Base-by-base conservation (phyloP, 805 yeast genomes). In the Priceomyces carsonii region DNA sequence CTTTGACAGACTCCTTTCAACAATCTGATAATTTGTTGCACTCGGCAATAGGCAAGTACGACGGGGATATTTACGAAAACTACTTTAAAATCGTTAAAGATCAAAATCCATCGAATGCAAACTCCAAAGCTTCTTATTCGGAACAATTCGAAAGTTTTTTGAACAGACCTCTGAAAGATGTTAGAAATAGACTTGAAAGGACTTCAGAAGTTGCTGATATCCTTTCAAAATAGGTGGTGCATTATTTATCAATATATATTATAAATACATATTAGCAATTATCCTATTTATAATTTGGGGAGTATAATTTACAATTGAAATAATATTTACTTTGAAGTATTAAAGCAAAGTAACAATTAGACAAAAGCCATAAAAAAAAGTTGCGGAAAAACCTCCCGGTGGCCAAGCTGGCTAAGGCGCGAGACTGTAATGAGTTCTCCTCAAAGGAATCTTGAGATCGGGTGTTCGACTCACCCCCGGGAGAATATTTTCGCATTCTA, bases 21-120 rank as follows among this genome's bases (percentile, higher is more conserved):
- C 73, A 84, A 44, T 79, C 87, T 26, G 96, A 89, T 63, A 82
- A 74, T 56, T 76, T 84, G 66, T 73, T 89, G 53, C 85, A 88
- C 58, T 80, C 96, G 0, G 81, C 93, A 4, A 74, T 89, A 39
- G 97, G 96, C 30, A 73, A 70, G 38, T 82, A 74, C 61, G 80
- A 85, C 49, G 96, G 96, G 39, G 82, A 89, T 57, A 80, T 86
- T 38, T 89, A 88, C 65, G 80, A 80, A 53, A 80, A 85, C 58
- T 88, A 88, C 65, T 82, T 82, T 54, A 63, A 53, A 17, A 66
- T 69, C 37, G 82, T 82, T 40, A 71, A 73, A 48, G 39, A 40
- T 6, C 50, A 53, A 30, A 77, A 76, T 51, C 79, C 79, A 38
- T 77, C 80, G 12, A 54, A 65, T 32, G 12, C 24, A n/a, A 57